phyloP scores from a whole-genome alignment of 1,139 yeast species.

The Yamadazyma epiphylla region DNA sequence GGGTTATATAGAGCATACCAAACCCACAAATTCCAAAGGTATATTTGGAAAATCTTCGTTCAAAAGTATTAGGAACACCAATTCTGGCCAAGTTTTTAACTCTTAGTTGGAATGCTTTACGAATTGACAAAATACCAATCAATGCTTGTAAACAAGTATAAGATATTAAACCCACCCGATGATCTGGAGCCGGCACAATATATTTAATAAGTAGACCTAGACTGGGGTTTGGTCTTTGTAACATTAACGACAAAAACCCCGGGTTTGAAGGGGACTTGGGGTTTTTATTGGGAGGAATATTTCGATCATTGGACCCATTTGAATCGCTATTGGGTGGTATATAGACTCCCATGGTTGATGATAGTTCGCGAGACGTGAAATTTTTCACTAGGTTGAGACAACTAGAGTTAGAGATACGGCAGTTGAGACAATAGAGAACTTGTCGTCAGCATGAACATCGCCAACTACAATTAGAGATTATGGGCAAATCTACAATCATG shows the following conservation, averaged over 20 bases:
- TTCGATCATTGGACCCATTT: no score
- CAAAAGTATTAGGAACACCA: slow-evolving; percentile 13
- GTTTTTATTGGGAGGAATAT: no score
- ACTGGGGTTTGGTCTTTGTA: slow-evolving; percentile 37
- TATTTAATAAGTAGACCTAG: slow-evolving; percentile 48
- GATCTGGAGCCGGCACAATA: slow-evolving; percentile 66
- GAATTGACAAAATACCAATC: slow-evolving; percentile 33
- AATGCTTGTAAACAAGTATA: slow-evolving; percentile 46
- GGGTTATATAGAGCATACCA: slow-evolving; percentile 28
- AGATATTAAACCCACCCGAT: slow-evolving; percentile 44
- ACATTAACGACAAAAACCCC: no score
- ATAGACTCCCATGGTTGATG: slow-evolving; percentile 25
- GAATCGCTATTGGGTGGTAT: no score
- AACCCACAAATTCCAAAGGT: slow-evolving; percentile 19
- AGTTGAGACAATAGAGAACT: no score
- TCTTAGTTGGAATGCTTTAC: slow-evolving; percentile 17
- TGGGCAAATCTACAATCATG: no score
- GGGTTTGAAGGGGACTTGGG: no score
- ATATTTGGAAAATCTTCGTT: slow-evolving; percentile 13
- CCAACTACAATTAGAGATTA: no score
- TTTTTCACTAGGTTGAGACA: no score
- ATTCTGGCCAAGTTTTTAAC: slow-evolving; percentile 11
- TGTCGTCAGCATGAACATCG: no score
- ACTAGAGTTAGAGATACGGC: no score
- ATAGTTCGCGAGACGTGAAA: no score